Base-by-base conservation (phyloP, 1,284 basidiomycete species). In the Meripilus lineatus region DNA sequence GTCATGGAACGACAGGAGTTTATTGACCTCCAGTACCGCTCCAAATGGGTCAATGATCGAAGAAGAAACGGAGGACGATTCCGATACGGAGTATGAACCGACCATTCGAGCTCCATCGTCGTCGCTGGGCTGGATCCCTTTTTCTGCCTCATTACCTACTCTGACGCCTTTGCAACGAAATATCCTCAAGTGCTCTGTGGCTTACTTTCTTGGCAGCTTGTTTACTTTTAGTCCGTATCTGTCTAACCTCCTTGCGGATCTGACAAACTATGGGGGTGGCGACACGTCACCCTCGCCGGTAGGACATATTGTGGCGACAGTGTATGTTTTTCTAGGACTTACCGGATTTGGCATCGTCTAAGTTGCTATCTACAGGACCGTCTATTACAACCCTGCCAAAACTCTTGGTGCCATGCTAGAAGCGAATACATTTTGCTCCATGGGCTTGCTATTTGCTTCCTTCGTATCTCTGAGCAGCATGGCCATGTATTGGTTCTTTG, bases 371-470 rank as follows among this genome's bases (percentile, higher is more conserved):
- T 46, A 10, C 49, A 89, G 86, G 44, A 79, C 79, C 13, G 85
- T 89, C 1, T 90, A 90, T 58, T 90, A 76, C 61, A 88, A 89
- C 51, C 87, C 87, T 8, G 88, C 87, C 24, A 93, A 93, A 57
- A 92, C 91, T 0, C 69, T 87, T 11, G 93, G 93, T 10, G 86
- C 77, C 2, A 97, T 98, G 94, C 65, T 95, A 32, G 90, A 94
- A 63, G 89, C 91, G 6, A 81, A 93, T 59, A 62, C 84, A 11
- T 93, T 77, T 63, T 91, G 87, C 55, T 51, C 87, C 26, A 71
- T 84, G 47, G 87, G 86, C 1, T 72, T 90, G 14, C 42, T 83
- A 1, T 93, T 86, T 57, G 74, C 90, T 6, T 67, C 83, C 0
- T 68, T 86, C 42, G 78, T 94, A n/a, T 82, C 81, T 37, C 68